A percentile compares a stretch with the other conserved stretches of the same genome.
Conservation (phyloP, 2,329 filamentous ascomycete species). For the Penicillium sp. region DNA sequence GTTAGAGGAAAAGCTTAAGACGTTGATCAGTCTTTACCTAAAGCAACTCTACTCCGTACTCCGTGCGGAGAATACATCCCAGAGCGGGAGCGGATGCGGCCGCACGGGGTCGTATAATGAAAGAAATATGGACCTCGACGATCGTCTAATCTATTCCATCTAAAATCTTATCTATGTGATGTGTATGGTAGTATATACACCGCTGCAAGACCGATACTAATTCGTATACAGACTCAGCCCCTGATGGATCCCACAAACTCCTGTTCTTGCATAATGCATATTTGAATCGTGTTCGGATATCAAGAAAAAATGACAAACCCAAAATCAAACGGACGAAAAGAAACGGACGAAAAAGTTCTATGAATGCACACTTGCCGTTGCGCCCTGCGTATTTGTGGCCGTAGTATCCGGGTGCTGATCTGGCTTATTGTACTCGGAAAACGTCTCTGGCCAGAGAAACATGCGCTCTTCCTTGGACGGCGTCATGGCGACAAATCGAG, state of each 20-base stretch:
- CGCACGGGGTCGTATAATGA: too few species aligned
- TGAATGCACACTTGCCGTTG: not conserved
- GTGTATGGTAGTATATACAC: not conserved
- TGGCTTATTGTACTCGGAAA: constrained; percentile 46
- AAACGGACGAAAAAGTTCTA: not conserved
- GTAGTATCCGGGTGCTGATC: not conserved
- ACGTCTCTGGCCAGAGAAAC: constrained; percentile 60
- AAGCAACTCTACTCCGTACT: too few species aligned
- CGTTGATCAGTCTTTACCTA: too few species aligned
- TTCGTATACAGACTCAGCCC: not conserved
- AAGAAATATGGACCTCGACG: too few species aligned
- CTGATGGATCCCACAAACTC: not conserved
- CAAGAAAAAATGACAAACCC: not conserved
- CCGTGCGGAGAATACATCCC: too few species aligned
- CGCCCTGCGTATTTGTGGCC: not conserved
- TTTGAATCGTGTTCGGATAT: not conserved
- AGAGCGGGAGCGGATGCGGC: too few species aligned
- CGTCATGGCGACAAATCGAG: constrained; percentile 48
- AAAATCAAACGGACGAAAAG: not conserved
- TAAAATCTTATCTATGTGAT: not conserved
- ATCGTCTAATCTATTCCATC: too few species aligned
- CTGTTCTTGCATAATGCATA: not conserved
- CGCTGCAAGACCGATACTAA: not conserved
- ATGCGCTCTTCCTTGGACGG: constrained; percentile 58
- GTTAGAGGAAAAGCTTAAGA: not conserved